Evolutionary conservation across 1,284 basidiomycete genomes (phyloP), one percentile per base, ranked within the genome.

Genomic region (Ustilago shanxiensis): DNA sequence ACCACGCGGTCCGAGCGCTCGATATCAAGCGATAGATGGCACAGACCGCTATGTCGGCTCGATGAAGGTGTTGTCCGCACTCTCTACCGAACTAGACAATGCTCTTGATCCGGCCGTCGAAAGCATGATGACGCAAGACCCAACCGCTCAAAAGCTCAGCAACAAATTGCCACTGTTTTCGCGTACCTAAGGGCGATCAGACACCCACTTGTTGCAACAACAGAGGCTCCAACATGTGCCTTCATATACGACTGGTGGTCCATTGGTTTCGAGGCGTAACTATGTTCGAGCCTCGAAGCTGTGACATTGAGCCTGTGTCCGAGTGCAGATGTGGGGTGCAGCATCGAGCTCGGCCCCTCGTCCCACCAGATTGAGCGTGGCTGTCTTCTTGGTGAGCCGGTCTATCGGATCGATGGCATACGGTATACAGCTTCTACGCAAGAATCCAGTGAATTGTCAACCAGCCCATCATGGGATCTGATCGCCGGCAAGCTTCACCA

Each of bases 401-500:
- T 11, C 7, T 20, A 6, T 44, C 41, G 18, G n/a, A 44, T 44
- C 5, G 18, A 20, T 44, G 41, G n/a, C 41, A n/a, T 22, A 1
- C 37, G 14, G 14, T 16, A 39, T 14, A 16, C 37, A n/a, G 37
- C 14, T 39, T 16, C n/a, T n/a, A n/a, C n/a, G n/a, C n/a, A n/a
- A n/a, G n/a, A n/a, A n/a, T n/a, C n/a, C n/a, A n/a, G n/a, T n/a
- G n/a, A n/a, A n/a, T n/a, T n/a, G n/a, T n/a, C n/a, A n/a, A n/a
- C n/a, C n/a, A n/a, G 41, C 41, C n/a, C n/a, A 16, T 20, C 41
- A 11, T 7, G 8, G n/a, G 41, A 20, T 44, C n/a, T 20, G 41
- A 20, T 44, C 41, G 41, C 41, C n/a, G 41, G 41, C n/a, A 44
- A 44, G 41, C n/a, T 44, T 44, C 41, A 20, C 41, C 41, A 20